Evolutionary conservation across 176 grass and related monocot species (phyloP).

Genomic region (Carex kokanica): DNA sequence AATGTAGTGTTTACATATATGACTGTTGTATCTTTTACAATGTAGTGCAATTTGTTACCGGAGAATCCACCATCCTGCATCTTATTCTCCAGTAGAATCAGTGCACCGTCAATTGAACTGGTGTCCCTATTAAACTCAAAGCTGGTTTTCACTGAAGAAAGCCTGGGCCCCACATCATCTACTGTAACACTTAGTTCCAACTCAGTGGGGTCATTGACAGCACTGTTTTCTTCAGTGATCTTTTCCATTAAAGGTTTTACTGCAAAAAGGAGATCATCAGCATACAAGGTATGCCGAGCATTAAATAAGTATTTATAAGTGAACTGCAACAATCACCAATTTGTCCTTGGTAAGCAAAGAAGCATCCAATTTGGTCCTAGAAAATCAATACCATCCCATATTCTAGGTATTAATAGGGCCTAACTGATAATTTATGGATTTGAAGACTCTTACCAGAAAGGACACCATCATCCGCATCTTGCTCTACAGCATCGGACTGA

Average conservation of each 20-base stretch:
- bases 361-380: background rate
- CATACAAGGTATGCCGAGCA: background rate
- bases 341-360: background rate
- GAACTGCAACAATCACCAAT: background rate
- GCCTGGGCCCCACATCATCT: background rate
- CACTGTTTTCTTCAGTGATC: background rate
- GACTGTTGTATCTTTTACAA: background rate
- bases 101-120: background rate
- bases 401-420: background rate
- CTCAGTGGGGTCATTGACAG: background rate
- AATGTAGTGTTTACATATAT: background rate
- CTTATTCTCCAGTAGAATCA: background rate
- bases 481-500: background rate
- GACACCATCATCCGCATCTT: background rate
- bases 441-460: constrained; percentile 19
- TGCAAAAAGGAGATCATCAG: background rate
- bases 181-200: background rate
- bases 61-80: background rate
- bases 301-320: background rate
- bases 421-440: background rate
- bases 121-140: background rate
- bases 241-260: background rate
- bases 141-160: background rate
- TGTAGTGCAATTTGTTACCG: background rate
- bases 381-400: background rate